Evolutionary conservation across 2,329 filamentous ascomycete genomes (phyloP).

Genomic region (Sphaerulina vaccinii): DNA sequence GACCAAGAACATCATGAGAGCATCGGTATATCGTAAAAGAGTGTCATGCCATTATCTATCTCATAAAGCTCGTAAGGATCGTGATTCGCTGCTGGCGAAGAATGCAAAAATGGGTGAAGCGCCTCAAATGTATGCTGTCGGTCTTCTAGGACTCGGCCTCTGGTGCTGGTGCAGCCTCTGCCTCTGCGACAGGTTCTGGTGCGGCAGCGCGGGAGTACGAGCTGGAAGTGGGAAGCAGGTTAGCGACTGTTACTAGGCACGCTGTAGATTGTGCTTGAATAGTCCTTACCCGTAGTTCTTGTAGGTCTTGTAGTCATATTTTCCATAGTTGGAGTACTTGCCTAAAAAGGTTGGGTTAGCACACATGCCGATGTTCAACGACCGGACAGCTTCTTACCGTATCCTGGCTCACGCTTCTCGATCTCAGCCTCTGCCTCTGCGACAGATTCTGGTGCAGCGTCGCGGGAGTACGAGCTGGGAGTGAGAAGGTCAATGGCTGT

Average conservation of each 20-base stretch:
- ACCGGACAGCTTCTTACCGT: too few species aligned
- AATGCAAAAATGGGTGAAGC: background rate
- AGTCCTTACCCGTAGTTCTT: background rate
- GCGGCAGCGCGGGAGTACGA: background rate
- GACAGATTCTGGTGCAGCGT: background rate
- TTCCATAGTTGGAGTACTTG: constrained; percentile 1
- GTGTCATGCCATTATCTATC: constrained; percentile 7
- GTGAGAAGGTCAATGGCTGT: too few species aligned
- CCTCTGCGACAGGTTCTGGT: background rate
- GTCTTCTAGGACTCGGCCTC: background rate
- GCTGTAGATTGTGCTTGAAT: background rate
- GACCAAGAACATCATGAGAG: background rate
- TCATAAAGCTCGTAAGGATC: constrained; percentile 10
- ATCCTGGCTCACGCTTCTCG: too few species aligned
- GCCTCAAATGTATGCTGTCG: background rate
- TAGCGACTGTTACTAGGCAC: too few species aligned
- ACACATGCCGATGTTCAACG: too few species aligned
- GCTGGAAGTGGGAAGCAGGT: too few species aligned
- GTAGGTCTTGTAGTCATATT: background rate
- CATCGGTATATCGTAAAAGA: constrained; percentile 1
- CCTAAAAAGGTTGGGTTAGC: too few species aligned
- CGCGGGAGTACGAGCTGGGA: background rate
- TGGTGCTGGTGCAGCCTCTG: constrained; percentile 4
- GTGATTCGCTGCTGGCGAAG: background rate
- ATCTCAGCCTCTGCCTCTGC: constrained; percentile 4